Percentiles rank a stretch among this genome's conserved stretches.
phyloP scores from a whole-genome alignment of 768 basidiomycete genomes.

The Trametopsis cervina region DNA sequence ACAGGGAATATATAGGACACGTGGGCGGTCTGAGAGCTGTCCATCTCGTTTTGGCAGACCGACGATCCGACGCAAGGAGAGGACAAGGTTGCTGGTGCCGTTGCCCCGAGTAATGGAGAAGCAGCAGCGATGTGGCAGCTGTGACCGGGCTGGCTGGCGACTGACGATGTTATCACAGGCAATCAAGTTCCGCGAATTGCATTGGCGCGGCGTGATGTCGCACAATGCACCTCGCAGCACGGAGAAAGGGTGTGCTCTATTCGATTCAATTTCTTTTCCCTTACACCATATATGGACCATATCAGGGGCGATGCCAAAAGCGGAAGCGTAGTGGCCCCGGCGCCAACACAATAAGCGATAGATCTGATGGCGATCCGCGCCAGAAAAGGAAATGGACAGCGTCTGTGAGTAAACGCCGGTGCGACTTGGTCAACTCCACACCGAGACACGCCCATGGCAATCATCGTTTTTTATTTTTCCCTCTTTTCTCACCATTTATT shows the following conservation, averaged over 20 bases:
- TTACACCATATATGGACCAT: no score
- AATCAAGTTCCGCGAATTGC: neutral
- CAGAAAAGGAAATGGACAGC: constrained; percentile 9
- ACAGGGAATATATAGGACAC: no score
- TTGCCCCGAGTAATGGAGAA: no score
- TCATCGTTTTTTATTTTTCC: neutral
- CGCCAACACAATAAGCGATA: neutral
- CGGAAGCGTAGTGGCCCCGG: constrained; percentile 10
- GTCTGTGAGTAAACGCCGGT: constrained; percentile 3
- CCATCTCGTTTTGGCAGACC: no score
- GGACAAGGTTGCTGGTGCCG: no score
- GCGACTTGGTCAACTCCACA: constrained; percentile 4
- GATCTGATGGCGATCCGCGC: constrained; percentile 6
- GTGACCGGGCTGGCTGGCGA: no score
- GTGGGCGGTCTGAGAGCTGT: no score
- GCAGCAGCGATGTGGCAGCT: no score
- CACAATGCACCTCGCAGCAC: neutral
- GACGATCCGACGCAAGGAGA: no score
- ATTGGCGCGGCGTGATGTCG: neutral
- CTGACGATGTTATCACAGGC: neutral
- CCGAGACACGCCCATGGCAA: neutral
- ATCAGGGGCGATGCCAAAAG: constrained; percentile 6
- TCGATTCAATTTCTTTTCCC: no score
- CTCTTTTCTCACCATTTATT: neutral
- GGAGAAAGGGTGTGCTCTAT: neutral